These are phyloP conservation scores for Aurantiochytrium sp. DNA, from an alignment of 108 stramenopile genomes.

Conservation along the genomic window DNA sequence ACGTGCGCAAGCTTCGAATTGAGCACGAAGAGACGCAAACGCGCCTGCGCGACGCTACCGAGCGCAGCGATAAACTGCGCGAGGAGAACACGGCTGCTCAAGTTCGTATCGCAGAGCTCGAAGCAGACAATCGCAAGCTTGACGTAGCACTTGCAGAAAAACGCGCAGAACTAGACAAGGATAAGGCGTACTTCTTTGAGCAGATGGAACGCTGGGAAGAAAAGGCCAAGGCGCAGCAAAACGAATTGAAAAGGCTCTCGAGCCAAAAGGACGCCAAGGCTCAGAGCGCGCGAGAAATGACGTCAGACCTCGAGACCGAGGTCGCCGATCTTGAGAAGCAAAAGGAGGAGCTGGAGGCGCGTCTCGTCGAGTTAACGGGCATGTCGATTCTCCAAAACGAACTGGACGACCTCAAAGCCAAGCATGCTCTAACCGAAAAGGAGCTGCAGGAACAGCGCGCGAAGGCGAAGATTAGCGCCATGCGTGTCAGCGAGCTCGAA, in stretches of 20 bases:
- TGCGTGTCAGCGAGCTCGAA: neutral
- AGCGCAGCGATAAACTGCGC: neutral
- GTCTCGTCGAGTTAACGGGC: neutral
- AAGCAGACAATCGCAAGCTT: neutral
- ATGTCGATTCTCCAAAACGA: neutral
- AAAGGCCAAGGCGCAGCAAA: neutral
- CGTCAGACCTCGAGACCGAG: neutral
- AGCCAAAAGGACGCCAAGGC: neutral
- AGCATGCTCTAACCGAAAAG: neutral
- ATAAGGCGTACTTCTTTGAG: neutral
- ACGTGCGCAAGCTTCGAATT: neutral
- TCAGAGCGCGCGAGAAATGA: neutral
- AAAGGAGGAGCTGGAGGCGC: neutral
- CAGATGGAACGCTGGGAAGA: constrained; percentile 4
- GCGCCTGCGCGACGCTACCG: neutral
- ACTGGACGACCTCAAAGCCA: neutral
- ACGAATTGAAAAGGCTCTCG: neutral
- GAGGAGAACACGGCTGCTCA: neutral
- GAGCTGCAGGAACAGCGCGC: neutral
- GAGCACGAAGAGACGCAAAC: neutral
- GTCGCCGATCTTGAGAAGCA: neutral
- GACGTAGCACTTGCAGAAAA: neutral
- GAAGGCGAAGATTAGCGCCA: neutral
- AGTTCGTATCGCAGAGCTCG: neutral
- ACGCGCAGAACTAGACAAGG: neutral